Conservation (phyloP, 1,284 basidiomycete genomes). For the Rhizoctonia solani region DNA sequence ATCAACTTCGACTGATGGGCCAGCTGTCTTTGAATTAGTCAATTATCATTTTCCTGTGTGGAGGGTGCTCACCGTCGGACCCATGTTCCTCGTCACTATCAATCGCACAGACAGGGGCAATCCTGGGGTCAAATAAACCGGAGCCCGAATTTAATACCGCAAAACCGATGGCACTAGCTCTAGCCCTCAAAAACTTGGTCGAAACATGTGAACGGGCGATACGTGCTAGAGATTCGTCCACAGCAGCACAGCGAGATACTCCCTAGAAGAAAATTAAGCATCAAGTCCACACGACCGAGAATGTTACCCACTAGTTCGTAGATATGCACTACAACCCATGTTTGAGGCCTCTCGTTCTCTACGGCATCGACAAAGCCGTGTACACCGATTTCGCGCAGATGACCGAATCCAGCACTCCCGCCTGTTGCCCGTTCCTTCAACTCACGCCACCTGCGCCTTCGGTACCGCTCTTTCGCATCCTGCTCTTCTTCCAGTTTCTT, state of each 20-base stretch:
- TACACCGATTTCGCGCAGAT: conserved; percentile 77
- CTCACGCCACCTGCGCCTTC: conserved; percentile 43
- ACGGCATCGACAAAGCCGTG: conserved; percentile 75
- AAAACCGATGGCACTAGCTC: conserved; percentile 77
- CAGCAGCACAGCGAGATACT: conserved; percentile 67
- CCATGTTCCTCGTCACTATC: conserved; percentile 45
- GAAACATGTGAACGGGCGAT: conserved; percentile 70
- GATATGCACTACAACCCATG: conserved; percentile 81
- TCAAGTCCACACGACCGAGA: not conserved
- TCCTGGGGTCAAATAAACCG: conserved; percentile 44
- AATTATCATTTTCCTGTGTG: too few species aligned
- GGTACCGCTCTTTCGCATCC: conserved; percentile 43
- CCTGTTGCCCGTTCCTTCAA: conserved; percentile 46
- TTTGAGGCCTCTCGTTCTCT: conserved; percentile 67
- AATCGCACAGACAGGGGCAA: conserved; percentile 53
- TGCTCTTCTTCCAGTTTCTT: conserved; percentile 40
- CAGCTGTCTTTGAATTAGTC: conserved; percentile 17
- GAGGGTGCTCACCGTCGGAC: too few species aligned
- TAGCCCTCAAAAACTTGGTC: conserved; percentile 78
- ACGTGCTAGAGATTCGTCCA: conserved; percentile 69
- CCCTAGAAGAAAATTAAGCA: conserved; percentile 48
- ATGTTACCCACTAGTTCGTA: conserved; percentile 67
- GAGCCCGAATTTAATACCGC: conserved; percentile 48
- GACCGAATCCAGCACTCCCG: conserved; percentile 59
- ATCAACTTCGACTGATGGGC: conserved; percentile 62